Base-by-base conservation (phyloP, 495 filamentous ascomycete genomes). In the Penicillium nucicola region DNA sequence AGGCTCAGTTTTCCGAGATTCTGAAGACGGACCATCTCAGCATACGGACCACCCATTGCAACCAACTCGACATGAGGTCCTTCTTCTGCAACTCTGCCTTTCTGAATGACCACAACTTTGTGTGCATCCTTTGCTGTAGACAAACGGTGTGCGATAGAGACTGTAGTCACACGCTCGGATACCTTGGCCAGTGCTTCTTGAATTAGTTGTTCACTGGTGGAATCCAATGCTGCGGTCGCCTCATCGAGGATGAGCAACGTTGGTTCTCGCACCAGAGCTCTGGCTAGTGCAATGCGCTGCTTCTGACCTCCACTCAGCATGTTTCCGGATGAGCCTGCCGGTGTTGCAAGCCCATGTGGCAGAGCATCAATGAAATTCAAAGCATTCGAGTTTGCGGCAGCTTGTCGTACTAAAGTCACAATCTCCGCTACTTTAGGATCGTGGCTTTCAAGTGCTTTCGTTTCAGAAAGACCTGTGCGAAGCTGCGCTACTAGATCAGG, bases 181-280 rank as follows among this genome's bases (percentile, higher is more conserved):
- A 74, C 64, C 25, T 67, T 68, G 11, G 69, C 61, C 39, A 80
- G 57, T 7, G 77, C 74, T 3, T 53, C 56, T 52, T 78, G 77
- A 35, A 80, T 78, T 25, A 70, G 60, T 12, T 54, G 66, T 52
- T 82, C 78, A 36, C 69, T 78, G 7, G 68, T 68, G 0, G 78
- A 78, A 59, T 81, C 77, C n/a, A 81, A 25, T 20, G 69, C 68
- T 4, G 59, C 81, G 1, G 88, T 92, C 6, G 89, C 88, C 62
- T 95, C 89, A 57, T 92, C 88, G 1, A 95, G 73, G 28, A 93
- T 83, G 3, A 95, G 65, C 49, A 93, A 81, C 20, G 78, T 78
- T 0, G 90, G 88, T 40, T 86, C 74, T 50, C 86, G 86, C 28
- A 92, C 78, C 19, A 88, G 79, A n/a, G 81, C 82, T 22, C 84